Percentiles rank a stretch among this genome's conserved stretches.
Evolutionary conservation across 2,329 filamentous ascomycete species (phyloP).

Genomic region (Rhinocladiella similis): DNA sequence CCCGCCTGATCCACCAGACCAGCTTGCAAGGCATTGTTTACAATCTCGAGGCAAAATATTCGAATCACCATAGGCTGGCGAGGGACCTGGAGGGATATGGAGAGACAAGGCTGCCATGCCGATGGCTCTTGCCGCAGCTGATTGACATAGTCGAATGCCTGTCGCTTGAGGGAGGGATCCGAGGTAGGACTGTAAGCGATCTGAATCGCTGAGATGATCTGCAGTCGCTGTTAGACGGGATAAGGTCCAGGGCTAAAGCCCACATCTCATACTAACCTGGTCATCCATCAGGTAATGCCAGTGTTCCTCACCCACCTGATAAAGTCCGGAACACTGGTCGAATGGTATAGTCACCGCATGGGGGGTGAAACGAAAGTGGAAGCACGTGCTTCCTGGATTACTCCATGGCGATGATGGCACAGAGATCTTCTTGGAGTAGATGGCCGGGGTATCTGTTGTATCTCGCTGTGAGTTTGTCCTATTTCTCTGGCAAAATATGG

Average conservation of each 20-base stretch:
- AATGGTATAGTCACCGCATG: slow-evolving; percentile 30
- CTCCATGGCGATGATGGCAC: slow-evolving; percentile 13
- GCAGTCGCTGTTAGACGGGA: slow-evolving; percentile 52
- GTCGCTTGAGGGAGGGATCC: slow-evolving; percentile 71
- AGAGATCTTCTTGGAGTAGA: background rate
- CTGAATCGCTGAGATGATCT: slow-evolving; percentile 66
- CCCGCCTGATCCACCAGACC: slow-evolving; percentile 72
- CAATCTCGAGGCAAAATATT: slow-evolving; percentile 84
- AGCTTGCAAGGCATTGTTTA: slow-evolving; percentile 86
- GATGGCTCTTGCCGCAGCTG: slow-evolving; percentile 79
- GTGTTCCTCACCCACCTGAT: slow-evolving; percentile 30
- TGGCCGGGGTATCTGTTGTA: background rate
- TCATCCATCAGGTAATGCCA: slow-evolving; percentile 32
- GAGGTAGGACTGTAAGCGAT: slow-evolving; percentile 84
- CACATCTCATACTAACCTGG: slow-evolving; percentile 17
- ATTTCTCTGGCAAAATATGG: background rate
- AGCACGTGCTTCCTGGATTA: slow-evolving; percentile 31
- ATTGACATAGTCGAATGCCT: slow-evolving; percentile 65
- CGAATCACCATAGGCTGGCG: slow-evolving; percentile 80
- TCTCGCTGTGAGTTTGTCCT: background rate
- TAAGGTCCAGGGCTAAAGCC: too few relatives aligned
- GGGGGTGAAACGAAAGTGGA: slow-evolving; percentile 24
- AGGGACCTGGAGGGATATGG: slow-evolving; percentile 78
- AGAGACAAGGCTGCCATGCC: slow-evolving; percentile 86
- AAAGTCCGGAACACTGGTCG: slow-evolving; percentile 29